Conservation (phyloP, 306 rosid genomes). For the Alnus glutinosa region DNA sequence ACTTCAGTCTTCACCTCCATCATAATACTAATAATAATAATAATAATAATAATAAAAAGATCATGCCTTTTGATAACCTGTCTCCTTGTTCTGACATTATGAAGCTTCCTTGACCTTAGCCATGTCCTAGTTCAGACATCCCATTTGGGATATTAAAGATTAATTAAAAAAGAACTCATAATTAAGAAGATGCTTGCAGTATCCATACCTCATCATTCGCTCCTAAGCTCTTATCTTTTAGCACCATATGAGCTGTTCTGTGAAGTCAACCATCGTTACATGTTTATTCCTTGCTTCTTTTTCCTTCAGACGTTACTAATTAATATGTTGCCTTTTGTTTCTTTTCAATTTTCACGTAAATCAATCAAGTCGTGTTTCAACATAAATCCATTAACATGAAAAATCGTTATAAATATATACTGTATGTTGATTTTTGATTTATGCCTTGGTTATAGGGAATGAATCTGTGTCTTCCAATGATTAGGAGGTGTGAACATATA, state of each 20-base stretch:
- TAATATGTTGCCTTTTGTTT: slow-evolving; percentile 66
- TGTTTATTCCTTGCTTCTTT: slow-evolving; percentile 31
- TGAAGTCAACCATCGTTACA: slow-evolving; percentile 61
- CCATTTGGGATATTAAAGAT: slow-evolving; percentile 20
- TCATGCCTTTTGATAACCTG: slow-evolving; percentile 44
- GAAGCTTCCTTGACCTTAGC: slow-evolving; percentile 56
- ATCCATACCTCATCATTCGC: slow-evolving; percentile 62
- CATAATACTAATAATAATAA: slow-evolving; percentile 21
- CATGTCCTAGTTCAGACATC: slow-evolving; percentile 66
- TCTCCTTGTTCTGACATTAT: slow-evolving; percentile 57
- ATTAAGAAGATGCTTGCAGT: slow-evolving; percentile 59
- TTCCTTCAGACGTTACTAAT: slow-evolving; percentile 38
- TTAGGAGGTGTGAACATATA: slow-evolving; percentile 15
- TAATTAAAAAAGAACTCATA: slow-evolving; percentile 33
- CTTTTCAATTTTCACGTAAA: slow-evolving; percentile 35
- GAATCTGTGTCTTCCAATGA: slow-evolving; percentile 53
- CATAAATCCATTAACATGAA: slow-evolving; percentile 21
- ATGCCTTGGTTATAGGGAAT: slow-evolving; percentile 39
- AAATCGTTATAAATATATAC: not conserved
- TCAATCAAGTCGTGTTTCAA: slow-evolving; percentile 23
- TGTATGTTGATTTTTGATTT: not conserved
- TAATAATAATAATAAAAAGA: slow-evolving; percentile 22
- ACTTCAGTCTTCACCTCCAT: slow-evolving; percentile 26
- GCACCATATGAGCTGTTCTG: slow-evolving; percentile 63
- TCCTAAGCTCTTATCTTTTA: slow-evolving; percentile 51